Percentiles rank a stretch among this genome's conserved stretches.
phyloP scores from a whole-genome alignment of 768 basidiomycete species.

The Hygrophorus russula region DNA sequence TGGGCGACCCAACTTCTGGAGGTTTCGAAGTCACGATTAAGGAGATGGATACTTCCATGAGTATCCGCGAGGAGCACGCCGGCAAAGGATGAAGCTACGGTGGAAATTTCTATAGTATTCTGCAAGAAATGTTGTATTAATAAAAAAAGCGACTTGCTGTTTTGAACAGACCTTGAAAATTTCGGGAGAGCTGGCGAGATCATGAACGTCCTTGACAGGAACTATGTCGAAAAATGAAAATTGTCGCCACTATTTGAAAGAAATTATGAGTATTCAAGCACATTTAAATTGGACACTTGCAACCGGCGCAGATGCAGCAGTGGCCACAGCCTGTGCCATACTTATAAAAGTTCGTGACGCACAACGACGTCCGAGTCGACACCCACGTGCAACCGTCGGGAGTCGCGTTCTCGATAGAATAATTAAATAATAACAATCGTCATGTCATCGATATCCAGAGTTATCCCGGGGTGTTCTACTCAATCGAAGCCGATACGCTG shows the following conservation, averaged over 20 bases:
- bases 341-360: no score
- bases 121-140: slow-evolving; percentile 14
- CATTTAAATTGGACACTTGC: slow-evolving; percentile 8
- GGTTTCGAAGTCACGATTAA: slow-evolving; percentile 66
- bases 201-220: slow-evolving; percentile 69
- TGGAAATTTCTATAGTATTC: slow-evolving; percentile 65
- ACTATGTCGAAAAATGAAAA: slow-evolving; percentile 83
- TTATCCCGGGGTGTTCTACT: no score
- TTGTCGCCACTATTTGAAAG: slow-evolving; percentile 57
- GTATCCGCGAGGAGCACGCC: slow-evolving; percentile 77
- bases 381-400: no score
- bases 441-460: no score
- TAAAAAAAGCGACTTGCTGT: neutral
- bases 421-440: no score
- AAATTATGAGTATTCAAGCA: slow-evolving; percentile 1
- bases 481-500: no score
- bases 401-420: no score
- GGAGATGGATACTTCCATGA: slow-evolving; percentile 70
- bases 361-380: no score
- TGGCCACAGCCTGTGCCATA: slow-evolving; percentile 1
- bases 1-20: slow-evolving; percentile 72
- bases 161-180: slow-evolving; percentile 53
- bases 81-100: slow-evolving; percentile 46
- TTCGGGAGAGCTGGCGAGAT: slow-evolving; percentile 63
- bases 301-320: slow-evolving; percentile 12